Evolutionary conservation across 768 basidiomycete genomes (phyloP), one percentile per base, ranked within the genome.

Genomic region (Podaxis sp.): DNA sequence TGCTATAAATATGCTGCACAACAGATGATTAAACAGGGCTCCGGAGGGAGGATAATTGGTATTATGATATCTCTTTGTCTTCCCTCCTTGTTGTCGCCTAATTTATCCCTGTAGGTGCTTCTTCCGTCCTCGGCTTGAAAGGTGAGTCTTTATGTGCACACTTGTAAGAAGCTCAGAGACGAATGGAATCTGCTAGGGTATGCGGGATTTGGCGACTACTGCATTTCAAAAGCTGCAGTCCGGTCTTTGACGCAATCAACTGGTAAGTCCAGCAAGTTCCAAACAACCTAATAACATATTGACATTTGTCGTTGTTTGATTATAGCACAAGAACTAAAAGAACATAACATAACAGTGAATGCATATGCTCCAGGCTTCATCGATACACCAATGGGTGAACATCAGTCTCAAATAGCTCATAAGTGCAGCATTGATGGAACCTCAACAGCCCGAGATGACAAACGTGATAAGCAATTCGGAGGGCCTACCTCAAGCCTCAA

Each of bases 1-100:
- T 88, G 85, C 69, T 88, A 87, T 49, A 85, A 87, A 59, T 78
- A 86, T 63, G 88, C 86, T 2, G 86, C 84, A 15, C 75, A 74
- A 55, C 82, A 84, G 66, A 89, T 89, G 88, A 72, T 72, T 22
- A 77, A 85, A 8, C 83, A 84, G 71, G 78, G 80, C 0, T 71
- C 70, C 2, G 80, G 84, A 12, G 84, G 87, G 2, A 76, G 82
- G n/a, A 84, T 89, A 61, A 79, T 88, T 29, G 82, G 80, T 63
- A 47, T 3, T 58, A 2, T 15, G 13, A 13, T 41, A 3, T n/a
- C 40, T 3, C 6, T 13, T 17, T 1, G 7, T 3, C 19, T 41
- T 8, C 19, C 46, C 4, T 33, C 46, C 3, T 7, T 29, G 6
- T 8, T 13, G 24, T 24, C 19, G n/a, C 27, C 36, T 6, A 40